Conservation (phyloP, 139 green algal species). For the Edaphochlamys debaryana region DNA sequence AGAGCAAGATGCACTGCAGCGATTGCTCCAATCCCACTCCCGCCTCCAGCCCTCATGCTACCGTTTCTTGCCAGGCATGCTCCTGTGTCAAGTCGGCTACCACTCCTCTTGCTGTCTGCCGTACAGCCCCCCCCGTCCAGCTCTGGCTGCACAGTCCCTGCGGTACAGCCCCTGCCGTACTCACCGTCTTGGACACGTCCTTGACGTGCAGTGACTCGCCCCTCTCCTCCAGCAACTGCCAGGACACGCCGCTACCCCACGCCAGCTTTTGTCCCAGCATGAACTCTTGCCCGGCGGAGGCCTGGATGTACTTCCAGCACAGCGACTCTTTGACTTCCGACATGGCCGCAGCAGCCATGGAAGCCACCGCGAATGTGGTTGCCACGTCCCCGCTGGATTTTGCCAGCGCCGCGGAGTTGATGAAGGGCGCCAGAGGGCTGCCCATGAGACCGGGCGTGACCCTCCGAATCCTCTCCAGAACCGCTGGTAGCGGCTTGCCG, state of each 20-base stretch:
- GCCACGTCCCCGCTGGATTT: too few relatives aligned
- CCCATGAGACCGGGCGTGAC: conserved; percentile 30
- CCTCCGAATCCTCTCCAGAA: not conserved
- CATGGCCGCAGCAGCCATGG: not conserved
- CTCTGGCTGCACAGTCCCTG: too few relatives aligned
- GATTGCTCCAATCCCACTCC: too few relatives aligned
- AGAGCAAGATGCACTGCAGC: too few relatives aligned
- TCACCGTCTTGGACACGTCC: conserved; percentile 34
- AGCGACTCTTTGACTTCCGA: conserved; percentile 38
- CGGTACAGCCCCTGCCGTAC: too few relatives aligned
- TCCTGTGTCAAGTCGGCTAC: not conserved
- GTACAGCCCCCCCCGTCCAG: too few relatives aligned
- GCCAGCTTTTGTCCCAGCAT: conserved; percentile 49
- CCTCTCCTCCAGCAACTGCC: conserved; percentile 32
- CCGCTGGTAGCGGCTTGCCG: not conserved
- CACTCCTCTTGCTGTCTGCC: not conserved
- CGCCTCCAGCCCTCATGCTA: not conserved
- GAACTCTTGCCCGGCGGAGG: conserved; percentile 39
- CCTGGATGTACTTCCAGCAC: conserved; percentile 43
- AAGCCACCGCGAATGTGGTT: not conserved
- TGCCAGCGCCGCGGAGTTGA: not conserved
- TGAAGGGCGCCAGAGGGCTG: conserved; percentile 33
- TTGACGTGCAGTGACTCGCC: conserved; percentile 21
- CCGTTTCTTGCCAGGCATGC: not conserved
- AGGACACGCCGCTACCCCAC: conserved; percentile 41